Evolutionary conservation across 306 rosid species (phyloP).

Genomic region (Crotalaria pallida): DNA sequence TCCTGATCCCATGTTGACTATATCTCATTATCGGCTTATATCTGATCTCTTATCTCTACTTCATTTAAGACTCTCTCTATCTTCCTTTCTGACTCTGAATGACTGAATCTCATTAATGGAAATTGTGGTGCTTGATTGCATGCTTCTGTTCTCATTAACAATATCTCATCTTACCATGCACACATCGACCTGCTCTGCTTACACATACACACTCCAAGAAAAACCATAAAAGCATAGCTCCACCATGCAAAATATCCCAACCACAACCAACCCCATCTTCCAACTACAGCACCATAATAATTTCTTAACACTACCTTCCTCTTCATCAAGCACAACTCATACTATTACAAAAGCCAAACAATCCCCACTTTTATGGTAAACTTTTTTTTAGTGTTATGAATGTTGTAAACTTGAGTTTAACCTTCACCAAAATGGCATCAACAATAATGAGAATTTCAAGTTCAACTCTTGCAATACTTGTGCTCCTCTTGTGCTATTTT

Average conservation of each 20-base stretch:
- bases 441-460: constrained; percentile 4
- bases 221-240: constrained; percentile 16
- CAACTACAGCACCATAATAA: neutral
- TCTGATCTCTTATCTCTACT: constrained; percentile 13
- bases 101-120: constrained; percentile 29
- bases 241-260: constrained; percentile 10
- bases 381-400: neutral
- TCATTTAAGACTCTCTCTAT: constrained; percentile 9
- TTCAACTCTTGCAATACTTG: constrained; percentile 7
- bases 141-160: constrained; percentile 26
- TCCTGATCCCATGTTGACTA: constrained; percentile 27
- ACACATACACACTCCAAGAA: constrained; percentile 15
- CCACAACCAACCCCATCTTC: constrained; percentile 1
- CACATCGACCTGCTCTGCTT: neutral
- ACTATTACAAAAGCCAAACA: neutral
- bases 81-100: neutral
- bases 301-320: neutral
- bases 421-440: constrained; percentile 9
- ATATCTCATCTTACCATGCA: constrained; percentile 27
- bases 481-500: constrained; percentile 20
- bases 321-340: neutral
- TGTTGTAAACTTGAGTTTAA: neutral
- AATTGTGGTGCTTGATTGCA: constrained; percentile 13
- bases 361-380: constrained; percentile 1
- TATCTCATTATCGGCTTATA: constrained; percentile 2